Conservation (phyloP, 148 eudicot species). For the Camellia granthamiana region DNA sequence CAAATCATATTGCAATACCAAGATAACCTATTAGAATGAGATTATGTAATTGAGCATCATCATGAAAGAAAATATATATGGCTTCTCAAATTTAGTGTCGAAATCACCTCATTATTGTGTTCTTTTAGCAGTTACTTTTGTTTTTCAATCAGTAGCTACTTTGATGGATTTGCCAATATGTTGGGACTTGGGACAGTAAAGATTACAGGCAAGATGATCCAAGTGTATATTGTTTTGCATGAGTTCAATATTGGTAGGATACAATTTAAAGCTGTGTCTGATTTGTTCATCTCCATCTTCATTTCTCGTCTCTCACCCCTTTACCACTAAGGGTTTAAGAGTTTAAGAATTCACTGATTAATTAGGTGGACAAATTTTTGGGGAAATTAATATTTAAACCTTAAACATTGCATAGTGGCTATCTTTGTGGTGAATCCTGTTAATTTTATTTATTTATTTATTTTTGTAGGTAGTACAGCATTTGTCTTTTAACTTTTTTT, state of each 20-base stretch:
- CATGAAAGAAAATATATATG: not conserved
- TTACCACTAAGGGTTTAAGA: not conserved
- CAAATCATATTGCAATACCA: not conserved
- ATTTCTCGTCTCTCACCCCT: not conserved
- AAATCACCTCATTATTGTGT: not conserved
- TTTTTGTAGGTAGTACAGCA: not conserved
- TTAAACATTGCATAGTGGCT: no score
- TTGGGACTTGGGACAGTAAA: not conserved
- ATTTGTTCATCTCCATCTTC: not conserved
- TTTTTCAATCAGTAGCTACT: not conserved
- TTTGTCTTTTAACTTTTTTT: not conserved
- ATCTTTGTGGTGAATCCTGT: no score
- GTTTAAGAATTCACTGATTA: not conserved
- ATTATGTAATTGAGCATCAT: not conserved
- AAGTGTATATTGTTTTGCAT: not conserved
- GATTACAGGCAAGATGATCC: not conserved
- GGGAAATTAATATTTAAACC: no score
- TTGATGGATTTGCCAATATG: conserved; percentile 3
- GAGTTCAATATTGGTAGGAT: not conserved
- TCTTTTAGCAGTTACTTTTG: not conserved
- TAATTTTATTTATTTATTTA: no score
- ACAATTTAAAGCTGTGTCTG: not conserved
- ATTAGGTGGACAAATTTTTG: not conserved
- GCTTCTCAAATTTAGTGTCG: not conserved
- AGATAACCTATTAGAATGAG: not conserved